Base-by-base conservation (phyloP, 2,329 filamentous ascomycete genomes). In the Geosmithia morbida region DNA sequence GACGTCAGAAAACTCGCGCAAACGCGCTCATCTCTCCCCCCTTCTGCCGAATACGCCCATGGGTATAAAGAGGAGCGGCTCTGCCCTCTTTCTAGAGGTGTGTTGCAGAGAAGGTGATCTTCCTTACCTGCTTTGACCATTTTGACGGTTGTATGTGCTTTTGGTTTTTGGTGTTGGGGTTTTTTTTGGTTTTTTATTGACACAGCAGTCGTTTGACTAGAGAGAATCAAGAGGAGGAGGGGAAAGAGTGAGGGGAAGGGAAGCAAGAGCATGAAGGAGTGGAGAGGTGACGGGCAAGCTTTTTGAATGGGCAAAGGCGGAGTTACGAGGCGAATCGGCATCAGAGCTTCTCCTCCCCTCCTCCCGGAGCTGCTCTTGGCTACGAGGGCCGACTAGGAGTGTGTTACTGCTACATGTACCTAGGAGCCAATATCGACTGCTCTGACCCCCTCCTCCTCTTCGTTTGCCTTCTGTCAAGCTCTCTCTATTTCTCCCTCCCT, bases 111-210 rank as follows among this genome's bases (percentile, higher is more conserved):
- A 16, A 37, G 33, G 52, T n/a, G n/a, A n/a, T n/a, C n/a, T n/a
- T n/a, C 79, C 85, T 64, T 80, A 94, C 87, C 87, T 74, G 90
- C 89, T 80, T 95, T 96, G 77, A 96, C 89, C 89, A 96, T 96
- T 81, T 81, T 95, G 84, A 72, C 71, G 72, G 71, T 57, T 26
- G 22, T 26, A 8, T 26, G 22, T 26, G 22, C 8, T 72, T 68
- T 61, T 55, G 60, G 33, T 59, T 62, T 46, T 51, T 50, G 56
- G 57, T 53, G 48, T 45, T 48, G 44, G 18, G n/a, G 30, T 43
- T 20, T 43, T 46, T 45, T 30, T 7, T 33, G 43, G n/a, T 29
- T 39, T 26, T 48, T 20, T 19, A 41, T 37, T 37, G 10, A 37
- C 33, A 37, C 33, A 37, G 33, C 3, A 13, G 33, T 37, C 14